These are phyloP conservation scores for Lactarius pseudohatsudake DNA, from an alignment of 768 basidiomycete genomes.

Conservation along the genomic window DNA sequence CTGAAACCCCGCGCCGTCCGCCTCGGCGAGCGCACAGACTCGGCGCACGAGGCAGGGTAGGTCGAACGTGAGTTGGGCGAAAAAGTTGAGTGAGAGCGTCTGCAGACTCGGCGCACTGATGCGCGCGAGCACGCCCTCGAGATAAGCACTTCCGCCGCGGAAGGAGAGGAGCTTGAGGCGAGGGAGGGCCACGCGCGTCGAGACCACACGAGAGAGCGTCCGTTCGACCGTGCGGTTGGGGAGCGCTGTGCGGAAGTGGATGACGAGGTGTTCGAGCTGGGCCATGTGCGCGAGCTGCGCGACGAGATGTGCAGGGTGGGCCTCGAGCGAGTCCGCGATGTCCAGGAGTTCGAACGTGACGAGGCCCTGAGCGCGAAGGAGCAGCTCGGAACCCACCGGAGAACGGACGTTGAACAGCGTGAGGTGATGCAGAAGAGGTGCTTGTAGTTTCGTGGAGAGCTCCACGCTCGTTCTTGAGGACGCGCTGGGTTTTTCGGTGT, in stretches of 20 bases:
- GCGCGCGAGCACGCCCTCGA: not conserved
- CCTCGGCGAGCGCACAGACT: too few relatives aligned
- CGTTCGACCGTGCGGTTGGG: not conserved
- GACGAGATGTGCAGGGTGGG: not conserved
- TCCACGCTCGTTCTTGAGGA: too few relatives aligned
- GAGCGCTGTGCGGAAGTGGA: not conserved
- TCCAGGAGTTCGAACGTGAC: not conserved
- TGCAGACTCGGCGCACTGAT: not conserved
- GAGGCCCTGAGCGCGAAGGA: not conserved
- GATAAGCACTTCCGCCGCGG: not conserved
- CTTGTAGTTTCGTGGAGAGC: not conserved
- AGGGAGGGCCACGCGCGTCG: not conserved
- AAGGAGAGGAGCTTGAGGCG: not conserved
- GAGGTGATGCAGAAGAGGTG: not conserved
- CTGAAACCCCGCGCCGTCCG: too few relatives aligned
- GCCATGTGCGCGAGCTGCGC: not conserved
- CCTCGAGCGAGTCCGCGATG: not conserved
- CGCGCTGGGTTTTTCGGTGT: too few relatives aligned
- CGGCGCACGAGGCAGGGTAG: not conserved
- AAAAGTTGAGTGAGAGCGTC: not conserved
- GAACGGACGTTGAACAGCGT: not conserved
- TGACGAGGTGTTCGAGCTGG: not conserved
- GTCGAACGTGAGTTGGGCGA: conserved; percentile 7
- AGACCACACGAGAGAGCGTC: not conserved
- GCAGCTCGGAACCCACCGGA: not conserved